Base-by-base conservation (phyloP, 768 basidiomycete genomes). In the Tulasnella sp. region DNA sequence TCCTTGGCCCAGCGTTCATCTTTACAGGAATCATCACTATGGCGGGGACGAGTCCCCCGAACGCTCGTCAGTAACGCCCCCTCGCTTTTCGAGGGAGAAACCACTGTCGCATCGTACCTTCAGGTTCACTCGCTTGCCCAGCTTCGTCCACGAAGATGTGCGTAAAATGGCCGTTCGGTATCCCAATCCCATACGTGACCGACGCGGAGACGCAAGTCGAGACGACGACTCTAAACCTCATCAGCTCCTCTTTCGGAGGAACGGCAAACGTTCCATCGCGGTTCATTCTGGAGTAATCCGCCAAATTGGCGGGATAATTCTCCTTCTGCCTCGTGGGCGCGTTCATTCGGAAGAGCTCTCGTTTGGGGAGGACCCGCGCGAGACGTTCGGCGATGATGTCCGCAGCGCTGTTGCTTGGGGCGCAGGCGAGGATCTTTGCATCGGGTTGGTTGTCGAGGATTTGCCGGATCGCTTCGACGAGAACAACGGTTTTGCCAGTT, bases 61-160 rank as follows among this genome's bases (percentile, higher is more conserved):
- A 36, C 44, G 16, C 9, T 18, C 71, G 44, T 72, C 71, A 36
- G 36, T 42, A 36, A 21, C 71, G 71, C 14, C 31, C 18, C 6
- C 36, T 16, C 24, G 1, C 40, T 36, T 36, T 19, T 1, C 14
- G 38, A 74, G 16, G 10, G 18, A n/a, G n/a, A n/a, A 5, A 12
- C 39, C 16, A 21, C 24, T 16, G 1, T 21, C 39, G 9, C 4
- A 48, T 14, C 40, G 31, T 46, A 77, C 76, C 76, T 81, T 90
- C 89, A 0, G 91, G 90, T 81, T 92, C 91, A 56, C 87, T 88
- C 0, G 88, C 91, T 81, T 92, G 91, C 0, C 90, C 91, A 7
- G 90, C 91, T 80, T 92, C 91, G 81, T 92, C 91, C 56, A 91
- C 84, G 81, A 92, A 89, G 24, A 92, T 89, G 80, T 91, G 89